Evolutionary conservation across 768 basidiomycete genomes (phyloP), one percentile per base, ranked within the genome.

Genomic region (Clitopilus hobsonii): DNA sequence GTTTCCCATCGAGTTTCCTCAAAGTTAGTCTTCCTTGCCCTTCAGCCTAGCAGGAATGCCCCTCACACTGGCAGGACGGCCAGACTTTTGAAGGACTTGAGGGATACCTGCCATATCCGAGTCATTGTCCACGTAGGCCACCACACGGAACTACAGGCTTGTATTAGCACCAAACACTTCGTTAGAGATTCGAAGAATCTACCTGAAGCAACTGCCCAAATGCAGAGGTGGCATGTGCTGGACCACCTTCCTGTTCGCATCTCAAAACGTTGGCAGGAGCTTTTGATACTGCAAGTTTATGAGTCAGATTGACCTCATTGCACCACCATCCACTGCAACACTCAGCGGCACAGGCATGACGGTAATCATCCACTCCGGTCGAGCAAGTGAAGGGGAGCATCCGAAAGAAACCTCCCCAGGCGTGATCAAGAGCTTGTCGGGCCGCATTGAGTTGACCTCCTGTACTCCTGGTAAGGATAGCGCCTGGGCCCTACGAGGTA

Each of bases 91-190:
- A 61, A 96, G 74, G 1, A 97, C 94, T 65, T 98, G 96, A 1
- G 97, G 97, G 28, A 98, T 92, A 45, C 97, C 97, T 28, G 97
- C 94, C 55, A 98, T 95, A 65, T 98, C n/a, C n/a, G n/a, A n/a
- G n/a, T n/a, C 95, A 66, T 99, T 99, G 67, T 99, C 97, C 96
- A 99, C 98, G 68, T 98, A 99, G 0, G 97, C 98, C 2, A 96
- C 97, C 57, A 98, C 94, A 66, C 98, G 97, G 68, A 95, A 99
- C 93, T 97, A 61, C 56, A 41, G 28, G 8, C 32, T n/a, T n/a
- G 53, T 58, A 56, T 47, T 23, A 49, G 52, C 36, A 53, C 26
- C 57, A 48, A 30, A 54, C 30, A 22, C 25, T 52, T 14, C 14
- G 28, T 7, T 49, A 48, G 10, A 28, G 53, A 23, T 11, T 16